phyloP scores from a whole-genome alignment of 2,329 filamentous ascomycete genomes.

The Fusarium incarnatum region DNA sequence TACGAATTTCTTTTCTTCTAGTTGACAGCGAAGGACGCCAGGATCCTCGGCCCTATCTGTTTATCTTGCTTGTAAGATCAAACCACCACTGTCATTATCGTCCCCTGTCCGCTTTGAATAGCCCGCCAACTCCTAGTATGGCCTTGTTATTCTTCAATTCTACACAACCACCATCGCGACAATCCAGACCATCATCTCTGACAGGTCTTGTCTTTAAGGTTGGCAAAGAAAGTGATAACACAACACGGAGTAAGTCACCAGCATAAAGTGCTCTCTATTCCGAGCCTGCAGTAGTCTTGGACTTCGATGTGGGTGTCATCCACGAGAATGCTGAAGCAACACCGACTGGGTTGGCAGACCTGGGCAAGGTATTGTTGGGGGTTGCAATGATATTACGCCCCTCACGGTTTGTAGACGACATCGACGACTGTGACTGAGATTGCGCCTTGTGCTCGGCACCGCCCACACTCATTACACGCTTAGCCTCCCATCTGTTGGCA shows the following conservation, averaged over 20 bases:
- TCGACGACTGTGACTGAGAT: constrained; percentile 39
- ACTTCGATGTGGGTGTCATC: constrained; percentile 72
- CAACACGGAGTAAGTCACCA: background rate
- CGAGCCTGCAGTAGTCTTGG: constrained; percentile 51
- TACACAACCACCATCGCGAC: background rate
- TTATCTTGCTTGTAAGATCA: constrained; percentile 26
- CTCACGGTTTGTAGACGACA: constrained; percentile 51
- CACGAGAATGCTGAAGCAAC: constrained; percentile 95
- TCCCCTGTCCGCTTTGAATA: constrained; percentile 1
- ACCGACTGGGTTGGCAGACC: constrained; percentile 84
- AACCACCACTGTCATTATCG: constrained; percentile 25
- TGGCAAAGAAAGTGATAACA: constrained; percentile 2
- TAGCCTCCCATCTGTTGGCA: constrained; percentile 64
- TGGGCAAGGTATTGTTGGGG: constrained; percentile 58
- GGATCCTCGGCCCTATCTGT: constrained; percentile 9
- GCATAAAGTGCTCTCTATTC: constrained; percentile 19
- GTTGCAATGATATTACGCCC: constrained; percentile 54
- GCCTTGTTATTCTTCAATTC: constrained; percentile 37
- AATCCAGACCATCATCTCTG: background rate
- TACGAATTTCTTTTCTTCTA: constrained; percentile 13
- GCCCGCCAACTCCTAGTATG: constrained; percentile 6
- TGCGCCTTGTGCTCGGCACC: constrained; percentile 51
- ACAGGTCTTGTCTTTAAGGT: constrained; percentile 7
- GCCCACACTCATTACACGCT: constrained; percentile 61
- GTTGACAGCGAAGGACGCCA: constrained; percentile 1